A percentile compares a stretch with the other conserved stretches of the same genome.
These are phyloP conservation scores for Nothomitra cinnamomea DNA, from an alignment of 2,329 filamentous ascomycete species.

Conservation along the genomic window DNA sequence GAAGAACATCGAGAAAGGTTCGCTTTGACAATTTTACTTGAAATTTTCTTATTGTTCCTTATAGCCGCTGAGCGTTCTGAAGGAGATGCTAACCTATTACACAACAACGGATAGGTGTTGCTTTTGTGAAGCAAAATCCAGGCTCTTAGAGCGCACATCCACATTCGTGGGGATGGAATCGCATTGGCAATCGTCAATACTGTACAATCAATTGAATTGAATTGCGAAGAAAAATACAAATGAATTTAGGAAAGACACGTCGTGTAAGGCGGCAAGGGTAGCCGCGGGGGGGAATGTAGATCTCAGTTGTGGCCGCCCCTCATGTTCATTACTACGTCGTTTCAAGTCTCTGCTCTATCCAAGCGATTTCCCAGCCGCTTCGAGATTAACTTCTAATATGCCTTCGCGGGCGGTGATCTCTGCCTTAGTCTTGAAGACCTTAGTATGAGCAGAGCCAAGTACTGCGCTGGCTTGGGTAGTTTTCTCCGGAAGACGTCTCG, in stretches of 20 bases:
- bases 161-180: neutral
- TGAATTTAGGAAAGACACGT: neutral
- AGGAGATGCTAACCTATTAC: constrained; percentile 6
- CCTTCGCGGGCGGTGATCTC: neutral
- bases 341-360: neutral
- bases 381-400: neutral
- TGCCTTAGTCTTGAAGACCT: no score
- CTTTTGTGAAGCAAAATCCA: constrained; percentile 44
- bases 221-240: neutral
- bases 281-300: neutral
- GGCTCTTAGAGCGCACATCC: neutral
- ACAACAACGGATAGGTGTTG: constrained; percentile 24
- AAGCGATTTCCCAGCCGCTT: neutral
- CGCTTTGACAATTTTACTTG: no score
- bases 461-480: no score
- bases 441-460: no score
- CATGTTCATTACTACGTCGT: neutral
- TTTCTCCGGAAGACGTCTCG: no score
- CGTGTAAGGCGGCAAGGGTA: neutral
- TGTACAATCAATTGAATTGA: neutral
- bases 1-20: constrained; percentile 89
- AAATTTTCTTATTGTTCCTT: neutral
- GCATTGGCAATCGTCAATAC: neutral
- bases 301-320: neutral
- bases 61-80: neutral